phyloP scores from a whole-genome alignment of 2,329 filamentous ascomycete species.

The Penicillium sp. region DNA sequence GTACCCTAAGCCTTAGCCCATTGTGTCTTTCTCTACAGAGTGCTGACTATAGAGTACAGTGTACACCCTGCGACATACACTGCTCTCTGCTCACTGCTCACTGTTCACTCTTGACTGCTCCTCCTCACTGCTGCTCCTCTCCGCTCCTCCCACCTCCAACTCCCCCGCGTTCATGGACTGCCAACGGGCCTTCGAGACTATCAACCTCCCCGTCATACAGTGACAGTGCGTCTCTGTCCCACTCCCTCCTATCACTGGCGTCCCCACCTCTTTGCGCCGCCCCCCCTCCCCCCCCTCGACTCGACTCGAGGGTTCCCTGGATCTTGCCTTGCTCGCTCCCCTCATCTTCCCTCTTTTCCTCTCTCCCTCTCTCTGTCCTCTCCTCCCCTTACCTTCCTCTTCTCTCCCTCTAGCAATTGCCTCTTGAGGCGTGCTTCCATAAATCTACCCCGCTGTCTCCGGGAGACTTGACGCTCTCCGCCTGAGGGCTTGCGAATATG shows the following conservation, averaged over 20 bases:
- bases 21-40: no score
- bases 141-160: no score
- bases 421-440: not conserved
- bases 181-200: conserved; percentile 1
- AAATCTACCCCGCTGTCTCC: not conserved
- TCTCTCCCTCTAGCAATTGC: not conserved
- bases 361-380: conserved; percentile 3
- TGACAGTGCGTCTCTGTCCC: conserved; percentile 22
- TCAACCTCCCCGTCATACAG: conserved; percentile 18
- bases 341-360: conserved; percentile 2
- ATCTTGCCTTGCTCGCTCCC: not conserved
- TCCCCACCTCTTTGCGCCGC: conserved; percentile 22
- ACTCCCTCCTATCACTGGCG: conserved; percentile 18
- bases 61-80: no score
- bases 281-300: conserved; percentile 23
- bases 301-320: conserved; percentile 15
- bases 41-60: no score
- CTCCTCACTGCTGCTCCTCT: no score
- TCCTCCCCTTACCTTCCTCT: not conserved
- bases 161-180: conserved; percentile 9
- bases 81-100: not conserved
- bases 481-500: conserved; percentile 19
- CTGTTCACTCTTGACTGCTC: not conserved
- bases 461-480: conserved; percentile 6
- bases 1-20: no score